Evolutionary conservation across 129 eudicot species (phyloP).

Genomic region (Tagetes erecta): DNA sequence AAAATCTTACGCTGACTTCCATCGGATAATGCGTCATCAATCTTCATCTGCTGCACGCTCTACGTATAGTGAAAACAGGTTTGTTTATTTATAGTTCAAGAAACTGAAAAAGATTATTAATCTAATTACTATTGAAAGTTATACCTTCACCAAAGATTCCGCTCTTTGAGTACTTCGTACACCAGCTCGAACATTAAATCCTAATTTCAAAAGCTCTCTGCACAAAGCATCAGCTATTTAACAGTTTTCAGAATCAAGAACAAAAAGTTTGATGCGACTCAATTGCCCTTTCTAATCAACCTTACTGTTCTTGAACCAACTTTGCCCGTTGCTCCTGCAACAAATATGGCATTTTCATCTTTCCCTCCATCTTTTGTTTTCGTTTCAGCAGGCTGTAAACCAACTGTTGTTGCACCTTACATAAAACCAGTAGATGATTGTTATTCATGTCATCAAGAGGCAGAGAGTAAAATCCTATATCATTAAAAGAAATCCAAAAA

Average conservation of each 20-base stretch:
- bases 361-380: slow-evolving; percentile 45
- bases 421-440: slow-evolving; percentile 20
- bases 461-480: background rate
- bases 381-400: slow-evolving; percentile 51
- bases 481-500: background rate
- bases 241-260: slow-evolving; percentile 16
- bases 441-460: background rate
- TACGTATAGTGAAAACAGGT: slow-evolving; percentile 31
- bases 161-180: slow-evolving; percentile 86
- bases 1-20: slow-evolving; percentile 67
- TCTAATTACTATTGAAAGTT: slow-evolving; percentile 11
- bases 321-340: slow-evolving; percentile 99
- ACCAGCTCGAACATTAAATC: slow-evolving; percentile 91
- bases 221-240: slow-evolving; percentile 27
- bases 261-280: slow-evolving; percentile 20
- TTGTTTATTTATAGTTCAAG: background rate
- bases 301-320: slow-evolving; percentile 98
- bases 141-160: slow-evolving; percentile 72
- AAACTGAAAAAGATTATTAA: slow-evolving; percentile 15
- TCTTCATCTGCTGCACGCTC: slow-evolving; percentile 79
- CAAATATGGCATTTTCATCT: slow-evolving; percentile 62
- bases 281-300: slow-evolving; percentile 38
- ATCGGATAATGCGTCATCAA: slow-evolving; percentile 48
- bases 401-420: slow-evolving; percentile 46
- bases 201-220: slow-evolving; percentile 97